Percentiles rank a stretch among this genome's conserved stretches.
Conservation (phyloP, 2,329 filamentous ascomycete species). For the Nectriaceae sp. region DNA sequence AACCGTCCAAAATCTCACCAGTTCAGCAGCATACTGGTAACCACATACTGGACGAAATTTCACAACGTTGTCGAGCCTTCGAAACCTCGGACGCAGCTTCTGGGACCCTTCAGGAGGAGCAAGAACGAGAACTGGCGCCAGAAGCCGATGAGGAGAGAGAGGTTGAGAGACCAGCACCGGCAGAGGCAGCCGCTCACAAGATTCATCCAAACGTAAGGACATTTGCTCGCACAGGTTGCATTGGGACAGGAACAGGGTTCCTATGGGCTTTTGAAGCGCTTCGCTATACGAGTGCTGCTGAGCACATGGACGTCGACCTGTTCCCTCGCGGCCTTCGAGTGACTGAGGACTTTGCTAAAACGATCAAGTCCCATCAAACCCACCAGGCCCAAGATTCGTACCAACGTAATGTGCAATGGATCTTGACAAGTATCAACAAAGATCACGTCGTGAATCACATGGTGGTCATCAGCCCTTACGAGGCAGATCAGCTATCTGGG, state of each 20-base stretch:
- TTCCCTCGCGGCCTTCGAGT: slow-evolving; percentile 2
- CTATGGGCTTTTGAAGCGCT: slow-evolving; percentile 1
- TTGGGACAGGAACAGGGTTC: neutral
- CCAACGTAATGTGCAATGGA: slow-evolving; percentile 4
- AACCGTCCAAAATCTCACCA: neutral
- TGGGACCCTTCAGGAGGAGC: slow-evolving; percentile 3
- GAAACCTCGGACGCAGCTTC: neutral
- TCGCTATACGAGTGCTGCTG: neutral
- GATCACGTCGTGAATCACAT: slow-evolving; percentile 24
- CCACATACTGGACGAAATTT: neutral
- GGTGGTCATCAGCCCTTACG: slow-evolving; percentile 62
- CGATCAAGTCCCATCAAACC: neutral
- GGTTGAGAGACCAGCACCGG: neutral
- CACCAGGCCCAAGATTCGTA: neutral
- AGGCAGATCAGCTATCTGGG: slow-evolving; percentile 46
- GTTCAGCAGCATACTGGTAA: neutral
- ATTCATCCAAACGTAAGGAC: neutral
- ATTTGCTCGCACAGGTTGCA: neutral
- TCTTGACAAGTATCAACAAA: slow-evolving; percentile 8
- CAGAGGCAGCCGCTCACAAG: neutral
- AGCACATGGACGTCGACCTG: neutral
- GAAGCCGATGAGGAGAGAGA: slow-evolving; percentile 4
- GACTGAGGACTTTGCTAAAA: slow-evolving; percentile 1
- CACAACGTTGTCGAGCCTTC: neutral
- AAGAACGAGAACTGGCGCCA: slow-evolving; percentile 5